Conservation (phyloP, 352 stramenopile species). For the Phytophthora idaei region DNA sequence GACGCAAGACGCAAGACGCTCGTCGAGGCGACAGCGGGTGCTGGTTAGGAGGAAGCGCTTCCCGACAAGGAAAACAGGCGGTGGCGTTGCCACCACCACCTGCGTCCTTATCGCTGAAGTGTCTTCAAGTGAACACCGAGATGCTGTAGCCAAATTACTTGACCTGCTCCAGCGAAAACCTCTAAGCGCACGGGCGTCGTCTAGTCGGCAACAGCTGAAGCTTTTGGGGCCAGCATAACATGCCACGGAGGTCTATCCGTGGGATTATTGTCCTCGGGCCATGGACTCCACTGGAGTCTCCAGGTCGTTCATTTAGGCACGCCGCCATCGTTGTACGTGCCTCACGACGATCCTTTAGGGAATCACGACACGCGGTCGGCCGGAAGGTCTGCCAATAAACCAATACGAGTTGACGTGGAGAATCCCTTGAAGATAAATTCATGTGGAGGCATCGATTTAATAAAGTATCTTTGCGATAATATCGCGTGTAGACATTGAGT, state of each 20-base stretch:
- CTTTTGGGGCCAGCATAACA: conserved; percentile 19
- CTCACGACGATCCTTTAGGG: conserved; percentile 21
- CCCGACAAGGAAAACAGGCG: conserved; percentile 12
- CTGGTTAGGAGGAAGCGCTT: not conserved
- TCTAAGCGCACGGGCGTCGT: conserved; percentile 18
- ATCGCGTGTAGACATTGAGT: too few species aligned
- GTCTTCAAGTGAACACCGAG: conserved; percentile 1
- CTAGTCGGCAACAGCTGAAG: conserved; percentile 24
- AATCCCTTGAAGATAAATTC: too few species aligned
- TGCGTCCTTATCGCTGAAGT: not conserved
- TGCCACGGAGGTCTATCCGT: conserved; percentile 3
- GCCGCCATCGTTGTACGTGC: conserved; percentile 1
- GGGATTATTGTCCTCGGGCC: conserved; percentile 13
- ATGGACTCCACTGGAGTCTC: conserved; percentile 1
- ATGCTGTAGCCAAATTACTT: conserved; percentile 17
- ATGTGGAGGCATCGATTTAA: not conserved
- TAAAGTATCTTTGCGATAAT: conserved; percentile 24
- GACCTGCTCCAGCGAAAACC: conserved; percentile 2
- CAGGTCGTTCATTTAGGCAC: conserved; percentile 10
- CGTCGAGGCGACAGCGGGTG: conserved; percentile 6
- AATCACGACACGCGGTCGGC: conserved; percentile 2
- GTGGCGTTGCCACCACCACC: not conserved
- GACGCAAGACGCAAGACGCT: conserved; percentile 34
- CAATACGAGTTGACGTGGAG: too few species aligned
- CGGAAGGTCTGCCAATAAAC: too few species aligned